These are phyloP conservation scores for Anaeromyces robustus DNA, from an alignment of 192 early-diverging fungal genomes.

Conservation along the genomic window DNA sequence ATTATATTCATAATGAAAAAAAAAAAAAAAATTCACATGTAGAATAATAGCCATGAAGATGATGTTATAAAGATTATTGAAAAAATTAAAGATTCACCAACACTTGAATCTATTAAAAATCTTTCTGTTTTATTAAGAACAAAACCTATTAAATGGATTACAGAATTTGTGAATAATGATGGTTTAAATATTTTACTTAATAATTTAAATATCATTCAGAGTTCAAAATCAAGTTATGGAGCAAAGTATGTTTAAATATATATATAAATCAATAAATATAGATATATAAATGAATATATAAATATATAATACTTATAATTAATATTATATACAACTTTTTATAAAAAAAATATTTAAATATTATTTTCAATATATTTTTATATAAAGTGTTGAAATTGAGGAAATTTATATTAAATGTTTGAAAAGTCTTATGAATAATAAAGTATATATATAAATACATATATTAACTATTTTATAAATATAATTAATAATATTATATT, in stretches of 20 bases:
- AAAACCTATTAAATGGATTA: conserved; percentile 34
- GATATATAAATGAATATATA: too few species aligned
- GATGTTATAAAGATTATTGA: conserved; percentile 14
- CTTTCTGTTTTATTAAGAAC: conserved; percentile 24
- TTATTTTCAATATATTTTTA: too few species aligned
- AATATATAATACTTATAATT: too few species aligned
- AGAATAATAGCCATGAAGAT: neutral
- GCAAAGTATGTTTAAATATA: neutral
- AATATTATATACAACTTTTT: too few species aligned
- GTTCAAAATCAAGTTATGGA: neutral
- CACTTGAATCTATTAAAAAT: conserved; percentile 18
- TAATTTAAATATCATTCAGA: neutral
- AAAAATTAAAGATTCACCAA: conserved; percentile 16
- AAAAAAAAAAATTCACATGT: neutral
- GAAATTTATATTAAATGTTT: conserved; percentile 39
- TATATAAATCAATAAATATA: too few species aligned
- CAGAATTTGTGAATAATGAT: conserved; percentile 31
- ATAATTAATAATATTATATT: too few species aligned
- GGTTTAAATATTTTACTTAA: neutral
- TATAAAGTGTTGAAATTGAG: conserved; percentile 19
- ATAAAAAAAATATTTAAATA: too few species aligned
- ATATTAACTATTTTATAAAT: too few species aligned
- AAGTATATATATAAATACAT: conserved; percentile 5
- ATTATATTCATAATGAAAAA: too few species aligned
- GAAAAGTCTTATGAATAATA: conserved; percentile 41